These are phyloP conservation scores for Dalbergia cultrata DNA, from an alignment of 306 rosid genomes.

Conservation along the genomic window DNA sequence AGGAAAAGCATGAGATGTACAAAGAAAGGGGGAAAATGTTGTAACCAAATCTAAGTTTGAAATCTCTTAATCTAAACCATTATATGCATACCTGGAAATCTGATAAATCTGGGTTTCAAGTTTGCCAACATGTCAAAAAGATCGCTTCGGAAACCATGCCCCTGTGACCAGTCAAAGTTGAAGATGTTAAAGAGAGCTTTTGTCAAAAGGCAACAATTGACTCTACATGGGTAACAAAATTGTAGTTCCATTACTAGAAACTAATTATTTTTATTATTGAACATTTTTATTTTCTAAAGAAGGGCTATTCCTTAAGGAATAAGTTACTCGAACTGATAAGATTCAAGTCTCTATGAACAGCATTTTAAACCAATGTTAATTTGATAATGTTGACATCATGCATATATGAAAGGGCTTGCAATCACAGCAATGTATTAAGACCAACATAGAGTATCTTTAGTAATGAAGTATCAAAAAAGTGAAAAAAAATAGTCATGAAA, in stretches of 20 bases:
- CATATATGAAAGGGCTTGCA: slow-evolving; percentile 16
- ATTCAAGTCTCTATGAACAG: not conserved
- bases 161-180: slow-evolving; percentile 59
- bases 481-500: not conserved
- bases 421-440: not conserved
- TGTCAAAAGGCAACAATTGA: slow-evolving; percentile 2
- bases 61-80: slow-evolving; percentile 30
- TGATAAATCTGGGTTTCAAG: slow-evolving; percentile 77
- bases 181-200: slow-evolving; percentile 34
- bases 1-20: slow-evolving; percentile 14
- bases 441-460: not conserved
- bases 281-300: too few relatives aligned
- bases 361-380: slow-evolving; percentile 7
- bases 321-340: too few relatives aligned
- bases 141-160: slow-evolving; percentile 88
- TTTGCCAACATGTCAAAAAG: slow-evolving; percentile 66
- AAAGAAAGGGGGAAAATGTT: not conserved
- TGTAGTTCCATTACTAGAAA: slow-evolving; percentile 13
- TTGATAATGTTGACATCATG: slow-evolving; percentile 1
- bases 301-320: too few relatives aligned
- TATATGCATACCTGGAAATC: slow-evolving; percentile 85
- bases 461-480: not conserved
- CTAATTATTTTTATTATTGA: slow-evolving; percentile 6
- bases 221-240: not conserved
- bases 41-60: slow-evolving; percentile 14